These are phyloP conservation scores for Usnea hakonensis DNA, from an alignment of 495 filamentous ascomycete species.

Conservation along the genomic window DNA sequence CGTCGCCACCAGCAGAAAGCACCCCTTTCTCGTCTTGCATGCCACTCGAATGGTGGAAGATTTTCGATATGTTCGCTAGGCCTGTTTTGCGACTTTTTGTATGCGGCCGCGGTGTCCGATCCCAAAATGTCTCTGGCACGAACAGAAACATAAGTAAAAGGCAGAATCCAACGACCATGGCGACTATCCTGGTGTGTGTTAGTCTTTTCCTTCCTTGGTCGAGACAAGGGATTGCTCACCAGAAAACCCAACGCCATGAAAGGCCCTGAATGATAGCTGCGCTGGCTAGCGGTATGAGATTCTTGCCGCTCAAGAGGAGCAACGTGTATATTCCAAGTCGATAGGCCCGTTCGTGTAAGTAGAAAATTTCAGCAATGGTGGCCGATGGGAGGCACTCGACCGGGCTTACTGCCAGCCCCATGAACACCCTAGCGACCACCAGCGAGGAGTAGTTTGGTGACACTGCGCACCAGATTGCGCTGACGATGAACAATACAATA, in stretches of 20 bases:
- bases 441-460: slow-evolving; percentile 76
- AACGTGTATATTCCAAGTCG: slow-evolving; percentile 94
- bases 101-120: slow-evolving; percentile 66
- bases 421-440: slow-evolving; percentile 74
- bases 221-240: slow-evolving; percentile 41
- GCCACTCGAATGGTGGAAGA: slow-evolving; percentile 18
- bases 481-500: slow-evolving; percentile 64
- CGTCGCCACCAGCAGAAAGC: slow-evolving; percentile 12
- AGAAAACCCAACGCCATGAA: slow-evolving; percentile 91
- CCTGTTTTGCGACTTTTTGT: slow-evolving; percentile 19
- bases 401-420: slow-evolving; percentile 79
- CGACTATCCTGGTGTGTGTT: slow-evolving; percentile 57
- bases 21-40: slow-evolving; percentile 10
- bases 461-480: slow-evolving; percentile 78
- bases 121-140: slow-evolving; percentile 96
- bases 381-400: slow-evolving; percentile 94
- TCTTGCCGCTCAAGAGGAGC: slow-evolving; percentile 84
- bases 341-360: slow-evolving; percentile 89
- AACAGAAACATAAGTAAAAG: slow-evolving; percentile 75
- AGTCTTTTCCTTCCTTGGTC: slow-evolving; percentile 14
- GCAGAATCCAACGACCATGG: slow-evolving; percentile 73
- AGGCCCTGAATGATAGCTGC: slow-evolving; percentile 73
- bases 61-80: slow-evolving; percentile 16
- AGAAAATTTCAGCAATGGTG: slow-evolving; percentile 94
- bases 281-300: slow-evolving; percentile 79